Conservation (phyloP, 208 protist species). For the Acanthamoeba royreba region DNA sequence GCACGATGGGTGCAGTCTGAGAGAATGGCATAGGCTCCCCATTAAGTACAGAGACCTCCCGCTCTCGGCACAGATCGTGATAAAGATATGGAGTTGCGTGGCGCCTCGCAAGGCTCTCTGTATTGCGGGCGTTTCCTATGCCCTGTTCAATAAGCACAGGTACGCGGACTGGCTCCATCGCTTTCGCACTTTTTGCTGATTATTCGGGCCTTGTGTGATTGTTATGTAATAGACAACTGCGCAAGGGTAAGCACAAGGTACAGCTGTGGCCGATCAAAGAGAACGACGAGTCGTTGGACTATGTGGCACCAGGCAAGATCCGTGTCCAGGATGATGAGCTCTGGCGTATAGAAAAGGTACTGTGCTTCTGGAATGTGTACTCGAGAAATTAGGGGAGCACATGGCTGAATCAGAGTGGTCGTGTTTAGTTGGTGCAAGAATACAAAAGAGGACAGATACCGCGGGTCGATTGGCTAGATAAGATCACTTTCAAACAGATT, state of each 20-base stretch:
- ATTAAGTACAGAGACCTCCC: slow-evolving; percentile 85
- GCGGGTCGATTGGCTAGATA: slow-evolving; percentile 68
- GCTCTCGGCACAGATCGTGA: slow-evolving; percentile 79
- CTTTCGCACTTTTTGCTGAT: not conserved
- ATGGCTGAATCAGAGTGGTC: too few species aligned
- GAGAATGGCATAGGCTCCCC: slow-evolving; percentile 76
- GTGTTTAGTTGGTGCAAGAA: not conserved
- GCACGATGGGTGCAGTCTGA: too few species aligned
- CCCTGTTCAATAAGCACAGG: slow-evolving; percentile 44
- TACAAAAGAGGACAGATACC: slow-evolving; percentile 26
- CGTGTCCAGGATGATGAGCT: slow-evolving; percentile 50
- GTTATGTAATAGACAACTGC: slow-evolving; percentile 11
- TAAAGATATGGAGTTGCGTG: slow-evolving; percentile 70
- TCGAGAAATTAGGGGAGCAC: too few species aligned
- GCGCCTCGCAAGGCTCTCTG: slow-evolving; percentile 43
- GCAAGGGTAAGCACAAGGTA: slow-evolving; percentile 65
- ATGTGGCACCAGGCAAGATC: slow-evolving; percentile 36
- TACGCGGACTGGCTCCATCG: too few species aligned
- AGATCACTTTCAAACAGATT: slow-evolving; percentile 62
- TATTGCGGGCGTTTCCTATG: slow-evolving; percentile 55
- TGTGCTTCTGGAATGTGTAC: too few species aligned
- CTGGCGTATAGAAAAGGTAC: slow-evolving; percentile 56
- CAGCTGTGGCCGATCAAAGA: slow-evolving; percentile 46
- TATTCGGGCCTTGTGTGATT: too few species aligned
- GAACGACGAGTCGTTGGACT: not conserved